phyloP scores from a whole-genome alignment of 2,329 filamentous ascomycete genomes.

The Botryosphaeria dothidea region DNA sequence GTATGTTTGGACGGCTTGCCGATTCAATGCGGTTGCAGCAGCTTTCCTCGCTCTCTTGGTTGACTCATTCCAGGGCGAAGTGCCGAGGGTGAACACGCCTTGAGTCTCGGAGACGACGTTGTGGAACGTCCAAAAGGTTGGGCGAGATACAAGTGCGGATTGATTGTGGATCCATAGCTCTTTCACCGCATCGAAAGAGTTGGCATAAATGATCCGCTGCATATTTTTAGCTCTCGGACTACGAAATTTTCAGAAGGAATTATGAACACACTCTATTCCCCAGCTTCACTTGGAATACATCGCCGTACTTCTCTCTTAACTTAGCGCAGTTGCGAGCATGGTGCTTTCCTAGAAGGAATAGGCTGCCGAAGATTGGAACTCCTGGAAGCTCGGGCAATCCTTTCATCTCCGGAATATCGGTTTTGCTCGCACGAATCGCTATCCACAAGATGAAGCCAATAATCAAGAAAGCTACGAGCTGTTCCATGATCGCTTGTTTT shows the following conservation, averaged over 20 bases:
- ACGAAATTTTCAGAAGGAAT: neutral
- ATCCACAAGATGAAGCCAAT: neutral
- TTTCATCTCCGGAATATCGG: conserved; percentile 63
- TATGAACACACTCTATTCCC: conserved; percentile 14
- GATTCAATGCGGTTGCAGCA: conserved; percentile 16
- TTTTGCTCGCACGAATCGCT: conserved; percentile 43
- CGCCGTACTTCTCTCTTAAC: conserved; percentile 63
- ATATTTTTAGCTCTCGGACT: conserved; percentile 5
- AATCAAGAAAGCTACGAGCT: neutral
- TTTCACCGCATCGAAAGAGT: conserved; percentile 6
- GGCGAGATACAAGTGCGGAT: conserved; percentile 17
- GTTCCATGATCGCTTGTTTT: neutral
- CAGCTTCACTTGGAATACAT: conserved; percentile 63
- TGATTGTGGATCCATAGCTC: conserved; percentile 24
- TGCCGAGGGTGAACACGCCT: conserved; percentile 14
- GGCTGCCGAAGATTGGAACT: conserved; percentile 63
- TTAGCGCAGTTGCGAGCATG: conserved; percentile 57
- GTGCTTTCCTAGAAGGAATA: conserved; percentile 60
- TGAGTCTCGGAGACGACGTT: conserved; percentile 13
- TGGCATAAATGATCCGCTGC: conserved; percentile 9
- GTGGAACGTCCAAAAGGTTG: conserved; percentile 19
- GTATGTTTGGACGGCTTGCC: neutral
- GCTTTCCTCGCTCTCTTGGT: conserved; percentile 13
- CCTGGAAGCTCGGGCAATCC: conserved; percentile 63
- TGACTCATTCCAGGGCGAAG: conserved; percentile 19